These are phyloP conservation scores for Termitomyces sp. DNA, from an alignment of 768 basidiomycete genomes.

Conservation along the genomic window DNA sequence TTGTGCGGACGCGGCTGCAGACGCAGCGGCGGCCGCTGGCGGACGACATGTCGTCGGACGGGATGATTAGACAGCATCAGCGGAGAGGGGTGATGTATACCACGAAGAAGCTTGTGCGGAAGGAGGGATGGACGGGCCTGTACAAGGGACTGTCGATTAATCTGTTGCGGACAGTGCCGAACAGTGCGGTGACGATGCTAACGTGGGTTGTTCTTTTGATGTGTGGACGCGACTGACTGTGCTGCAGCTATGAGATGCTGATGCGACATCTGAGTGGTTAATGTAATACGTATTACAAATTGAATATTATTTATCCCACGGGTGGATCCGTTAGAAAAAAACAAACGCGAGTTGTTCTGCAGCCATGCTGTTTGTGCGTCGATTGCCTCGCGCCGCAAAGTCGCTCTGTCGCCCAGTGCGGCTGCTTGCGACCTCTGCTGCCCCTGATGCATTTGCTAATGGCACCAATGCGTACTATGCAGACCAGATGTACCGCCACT, in stretches of 20 bases:
- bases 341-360: not conserved
- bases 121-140: conserved; percentile 85
- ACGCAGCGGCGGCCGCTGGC: conserved; percentile 68
- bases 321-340: not conserved
- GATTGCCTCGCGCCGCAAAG: too few relatives aligned
- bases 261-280: conserved; percentile 42
- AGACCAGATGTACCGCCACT: conserved; percentile 93
- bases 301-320: too few relatives aligned
- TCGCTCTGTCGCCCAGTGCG: conserved; percentile 15
- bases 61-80: conserved; percentile 50
- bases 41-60: conserved; percentile 52
- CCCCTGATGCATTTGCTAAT: conserved; percentile 83
- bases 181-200: conserved; percentile 93
- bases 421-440: conserved; percentile 41
- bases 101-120: conserved; percentile 61
- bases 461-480: conserved; percentile 95
- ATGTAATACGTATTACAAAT: not conserved
- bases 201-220: conserved; percentile 54
- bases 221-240: not conserved
- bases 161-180: conserved; percentile 90
- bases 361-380: conserved; percentile 26
- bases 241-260: conserved; percentile 42
- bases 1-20: conserved; percentile 95
- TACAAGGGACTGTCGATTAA: conserved; percentile 96
- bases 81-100: conserved; percentile 70